A percentile compares a stretch with the other conserved stretches of the same genome.
Evolutionary conservation across 805 yeast species (phyloP).

Genomic region (Hanseniaspora hatyaiensis): DNA sequence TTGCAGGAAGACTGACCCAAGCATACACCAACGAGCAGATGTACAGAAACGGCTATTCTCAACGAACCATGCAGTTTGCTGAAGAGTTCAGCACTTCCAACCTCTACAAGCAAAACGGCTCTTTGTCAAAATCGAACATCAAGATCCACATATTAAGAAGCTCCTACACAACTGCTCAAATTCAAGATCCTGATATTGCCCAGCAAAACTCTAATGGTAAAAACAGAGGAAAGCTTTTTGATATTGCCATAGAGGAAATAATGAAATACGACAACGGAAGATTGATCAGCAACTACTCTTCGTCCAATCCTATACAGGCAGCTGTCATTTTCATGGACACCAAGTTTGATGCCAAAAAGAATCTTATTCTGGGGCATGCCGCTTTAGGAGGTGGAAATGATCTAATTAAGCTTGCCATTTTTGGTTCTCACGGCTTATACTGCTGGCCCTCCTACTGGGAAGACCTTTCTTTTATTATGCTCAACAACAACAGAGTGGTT

Average conservation of each 20-base stretch:
- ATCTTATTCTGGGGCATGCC: constrained; percentile 71
- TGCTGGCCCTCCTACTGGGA: constrained; percentile 86
- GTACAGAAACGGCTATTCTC: constrained; percentile 65
- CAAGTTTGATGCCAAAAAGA: constrained; percentile 56
- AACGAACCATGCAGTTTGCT: constrained; percentile 60
- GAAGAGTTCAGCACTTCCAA: constrained; percentile 37
- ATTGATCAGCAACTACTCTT: constrained; percentile 18
- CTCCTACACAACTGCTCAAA: constrained; percentile 53
- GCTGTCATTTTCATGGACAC: constrained; percentile 80
- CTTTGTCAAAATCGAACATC: constrained; percentile 31
- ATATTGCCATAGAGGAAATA: constrained; percentile 69
- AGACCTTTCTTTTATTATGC: constrained; percentile 53
- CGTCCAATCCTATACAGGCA: constrained; percentile 47
- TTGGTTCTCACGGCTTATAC: constrained; percentile 85
- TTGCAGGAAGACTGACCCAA: constrained; percentile 80
- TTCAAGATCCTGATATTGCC: constrained; percentile 68
- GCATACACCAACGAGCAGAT: constrained; percentile 87
- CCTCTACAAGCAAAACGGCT: constrained; percentile 37
- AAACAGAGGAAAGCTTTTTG: constrained; percentile 64
- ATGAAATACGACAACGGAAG: constrained; percentile 46
- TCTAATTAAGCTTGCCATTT: constrained; percentile 66
- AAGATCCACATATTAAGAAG: constrained; percentile 69
- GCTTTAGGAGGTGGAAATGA: constrained; percentile 85
- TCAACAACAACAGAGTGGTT: constrained; percentile 23
- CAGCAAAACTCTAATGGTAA: constrained; percentile 72